Evolutionary conservation across 352 stramenopile species (phyloP), one percentile per base, ranked within the genome.

Genomic region (Phytophthora hybrid): DNA sequence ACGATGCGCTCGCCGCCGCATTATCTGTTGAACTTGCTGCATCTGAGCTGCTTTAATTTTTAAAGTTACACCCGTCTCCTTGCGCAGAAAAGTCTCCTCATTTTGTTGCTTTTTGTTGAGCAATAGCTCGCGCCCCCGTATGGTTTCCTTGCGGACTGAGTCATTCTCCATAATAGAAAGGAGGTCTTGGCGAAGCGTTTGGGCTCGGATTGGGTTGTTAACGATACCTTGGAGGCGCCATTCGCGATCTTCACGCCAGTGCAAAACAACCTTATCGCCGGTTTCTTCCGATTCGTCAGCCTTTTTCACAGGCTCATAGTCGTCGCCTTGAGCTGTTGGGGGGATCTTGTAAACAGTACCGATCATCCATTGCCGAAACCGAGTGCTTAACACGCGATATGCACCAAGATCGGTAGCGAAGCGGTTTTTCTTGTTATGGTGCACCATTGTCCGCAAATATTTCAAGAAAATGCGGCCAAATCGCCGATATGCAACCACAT

Each of bases 341-440:
- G 64, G 62, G 13, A 71, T 7, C 57, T 83, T 85, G 58, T 74
- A 82, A 16, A 85, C 59, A 14, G 73, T 73, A 23, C 74, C 61
- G 18, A 80, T 69, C 56, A 81, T 81, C 83, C 81, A 90, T 52
- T 81, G 73, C 6, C 60, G 69, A 47, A 90, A 92, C 3, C 79
- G 80, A 31, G 64, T 55, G 13, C 71, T 64, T 8, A 88, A 13
- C 4, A 91, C 41, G 1, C 77, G 73, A 55, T 87, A 92, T 11
- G 75, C 64, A 1, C 85, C 85, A 9, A 92, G 60, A 32, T 88
- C 78, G 0, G 47, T 84, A n/a, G 83, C 80, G 47, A 92, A 84
- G 2, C 83, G 80, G 23, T 82, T 85, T 44, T 79, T 82, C 58
- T 85, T 90, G 23, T 61, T 75, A 34, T 59, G 55, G 5, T 63